Percentiles rank a stretch among this genome's conserved stretches.
phyloP scores from a whole-genome alignment of 1,284 basidiomycete genomes.

The Volvariella surrecta region DNA sequence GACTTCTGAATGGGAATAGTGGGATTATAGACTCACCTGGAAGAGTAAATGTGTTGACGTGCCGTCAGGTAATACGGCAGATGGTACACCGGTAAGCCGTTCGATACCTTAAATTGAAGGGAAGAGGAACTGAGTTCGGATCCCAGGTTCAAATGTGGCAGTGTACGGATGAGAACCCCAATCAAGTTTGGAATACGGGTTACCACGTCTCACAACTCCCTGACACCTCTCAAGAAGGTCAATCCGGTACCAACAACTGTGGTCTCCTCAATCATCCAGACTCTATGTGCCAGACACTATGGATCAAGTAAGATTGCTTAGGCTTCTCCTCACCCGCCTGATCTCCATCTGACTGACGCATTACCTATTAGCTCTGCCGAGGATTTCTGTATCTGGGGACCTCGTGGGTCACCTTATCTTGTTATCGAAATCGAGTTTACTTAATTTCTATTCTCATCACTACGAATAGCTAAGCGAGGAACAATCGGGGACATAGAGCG shows the following conservation, averaged over 20 bases:
- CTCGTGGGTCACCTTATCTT: conserved; percentile 26
- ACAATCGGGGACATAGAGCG: conserved; percentile 49
- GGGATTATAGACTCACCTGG: conserved; percentile 35
- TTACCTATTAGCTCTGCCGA: conserved; percentile 10
- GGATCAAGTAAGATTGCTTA: conserved; percentile 33
- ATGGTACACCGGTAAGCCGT: conserved; percentile 30
- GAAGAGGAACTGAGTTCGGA: conserved; percentile 1
- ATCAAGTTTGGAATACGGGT: conserved; percentile 43
- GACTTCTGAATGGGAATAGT: conserved; percentile 15
- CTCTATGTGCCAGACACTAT: conserved; percentile 49
- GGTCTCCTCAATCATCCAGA: conserved; percentile 36
- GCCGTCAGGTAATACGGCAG: conserved; percentile 25
- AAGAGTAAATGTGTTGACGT: conserved; percentile 39
- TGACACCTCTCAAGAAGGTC: conserved; percentile 38
- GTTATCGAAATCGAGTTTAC: too few relatives aligned
- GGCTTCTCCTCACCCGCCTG: not conserved
- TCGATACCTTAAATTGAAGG: not conserved
- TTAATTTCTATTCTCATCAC: not conserved
- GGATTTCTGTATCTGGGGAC: conserved; percentile 50
- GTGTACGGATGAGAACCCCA: conserved; percentile 29
- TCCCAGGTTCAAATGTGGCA: conserved; percentile 34
- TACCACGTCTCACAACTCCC: conserved; percentile 34
- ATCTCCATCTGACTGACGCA: too few relatives aligned
- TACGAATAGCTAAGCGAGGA: not conserved
- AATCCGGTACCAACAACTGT: conserved; percentile 49